Evolutionary conservation across 2,329 filamentous ascomycete species (phyloP).

Genomic region (Nannizziopsis barbatae): DNA sequence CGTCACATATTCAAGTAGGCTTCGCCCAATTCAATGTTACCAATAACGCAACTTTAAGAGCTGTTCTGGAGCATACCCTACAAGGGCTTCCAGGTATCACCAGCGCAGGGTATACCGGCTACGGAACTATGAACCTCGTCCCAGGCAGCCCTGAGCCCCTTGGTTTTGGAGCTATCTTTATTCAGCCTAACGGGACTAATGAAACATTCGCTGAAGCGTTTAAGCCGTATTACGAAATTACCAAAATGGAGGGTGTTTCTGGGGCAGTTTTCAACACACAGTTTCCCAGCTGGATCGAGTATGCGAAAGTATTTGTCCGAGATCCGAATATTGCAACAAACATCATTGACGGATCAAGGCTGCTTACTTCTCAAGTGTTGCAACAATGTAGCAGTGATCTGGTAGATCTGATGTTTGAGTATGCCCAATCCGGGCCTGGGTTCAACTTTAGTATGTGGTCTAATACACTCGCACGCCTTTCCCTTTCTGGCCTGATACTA

Average conservation of each 20-base stretch:
- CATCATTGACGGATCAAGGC: constrained; percentile 23
- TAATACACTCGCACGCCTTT: neutral
- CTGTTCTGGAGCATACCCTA: constrained; percentile 18
- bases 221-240: constrained; percentile 16
- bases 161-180: constrained; percentile 24
- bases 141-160: neutral
- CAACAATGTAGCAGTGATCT: constrained; percentile 19
- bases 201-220: constrained; percentile 18
- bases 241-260: constrained; percentile 17
- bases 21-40: constrained; percentile 22
- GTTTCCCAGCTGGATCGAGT: constrained; percentile 23
- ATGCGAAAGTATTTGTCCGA: constrained; percentile 19
- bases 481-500: neutral
- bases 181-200: constrained; percentile 23
- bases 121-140: constrained; percentile 16
- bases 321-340: constrained; percentile 27
- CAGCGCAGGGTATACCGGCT: constrained; percentile 24
- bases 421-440: constrained; percentile 17
- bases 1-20: constrained; percentile 22
- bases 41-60: constrained; percentile 14
- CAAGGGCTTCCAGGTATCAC: constrained; percentile 20
- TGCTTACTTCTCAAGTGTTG: constrained; percentile 21
- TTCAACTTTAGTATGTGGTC: constrained; percentile 24
- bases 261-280: constrained; percentile 16
- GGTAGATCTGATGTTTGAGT: constrained; percentile 21